A percentile compares a stretch with the other conserved stretches of the same genome.
Conservation (phyloP, 345 rosid species). For the Eucalyptus cladocalyx region DNA sequence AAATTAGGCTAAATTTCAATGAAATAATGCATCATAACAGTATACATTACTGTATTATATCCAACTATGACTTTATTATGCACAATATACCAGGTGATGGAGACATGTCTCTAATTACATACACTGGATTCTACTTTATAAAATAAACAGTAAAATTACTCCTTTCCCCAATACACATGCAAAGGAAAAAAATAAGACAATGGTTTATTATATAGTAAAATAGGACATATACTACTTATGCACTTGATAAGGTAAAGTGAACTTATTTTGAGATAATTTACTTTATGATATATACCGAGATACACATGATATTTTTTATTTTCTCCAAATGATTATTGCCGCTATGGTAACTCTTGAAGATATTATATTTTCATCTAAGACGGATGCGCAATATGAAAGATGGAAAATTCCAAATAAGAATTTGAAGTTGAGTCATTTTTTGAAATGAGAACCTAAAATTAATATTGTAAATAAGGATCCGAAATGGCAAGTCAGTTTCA, state of each 20-base stretch:
- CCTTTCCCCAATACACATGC: background rate
- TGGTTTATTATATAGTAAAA: background rate
- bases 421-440: accelerated
- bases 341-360: background rate
- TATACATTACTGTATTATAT: background rate
- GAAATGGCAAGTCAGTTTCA: accelerated
- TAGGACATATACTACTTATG: background rate
- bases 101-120: background rate
- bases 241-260: background rate
- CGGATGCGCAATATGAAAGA: background rate
- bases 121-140: background rate
- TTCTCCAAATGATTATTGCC: background rate
- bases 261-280: background rate
- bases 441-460: accelerated
- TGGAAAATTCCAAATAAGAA: background rate
- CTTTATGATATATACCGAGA: background rate
- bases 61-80: background rate
- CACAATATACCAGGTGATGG: background rate
- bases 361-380: background rate
- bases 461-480: background rate
- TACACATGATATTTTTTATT: background rate
- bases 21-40: background rate
- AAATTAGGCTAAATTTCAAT: background rate
- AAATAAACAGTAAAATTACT: background rate
- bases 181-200: background rate